These are phyloP conservation scores for Microthyrium microscopicum DNA, from an alignment of 2,329 filamentous ascomycete genomes.

Conservation along the genomic window DNA sequence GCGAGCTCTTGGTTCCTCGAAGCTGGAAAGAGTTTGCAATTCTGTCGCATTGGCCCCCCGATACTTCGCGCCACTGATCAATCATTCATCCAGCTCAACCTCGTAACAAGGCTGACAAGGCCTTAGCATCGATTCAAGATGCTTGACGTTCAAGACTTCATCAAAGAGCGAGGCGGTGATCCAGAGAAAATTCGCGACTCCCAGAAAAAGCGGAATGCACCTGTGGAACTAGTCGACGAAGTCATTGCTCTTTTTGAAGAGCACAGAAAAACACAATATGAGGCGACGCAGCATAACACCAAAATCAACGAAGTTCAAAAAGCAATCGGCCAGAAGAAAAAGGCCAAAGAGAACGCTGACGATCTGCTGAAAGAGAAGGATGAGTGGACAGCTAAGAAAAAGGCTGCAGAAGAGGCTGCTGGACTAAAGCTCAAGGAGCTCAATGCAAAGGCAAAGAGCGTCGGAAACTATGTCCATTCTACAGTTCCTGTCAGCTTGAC, in stretches of 20 bases:
- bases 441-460: slow-evolving; percentile 61
- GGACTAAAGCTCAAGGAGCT: slow-evolving; percentile 58
- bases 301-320: slow-evolving; percentile 84
- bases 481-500: slow-evolving; percentile 70
- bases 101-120: no score
- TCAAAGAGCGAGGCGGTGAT: slow-evolving; percentile 71
- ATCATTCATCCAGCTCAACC: no score
- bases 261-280: slow-evolving; percentile 62
- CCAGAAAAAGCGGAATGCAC: slow-evolving; percentile 65
- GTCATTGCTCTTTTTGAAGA: slow-evolving; percentile 77
- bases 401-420: slow-evolving; percentile 57
- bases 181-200: slow-evolving; percentile 84
- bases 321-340: slow-evolving; percentile 81
- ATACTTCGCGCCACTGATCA: no score
- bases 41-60: no score
- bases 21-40: no score
- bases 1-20: no score
- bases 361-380: slow-evolving; percentile 66
- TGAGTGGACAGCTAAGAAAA: slow-evolving; percentile 66
- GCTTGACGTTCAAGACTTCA: slow-evolving; percentile 34
- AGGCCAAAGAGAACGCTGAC: slow-evolving; percentile 78
- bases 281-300: slow-evolving; percentile 61
- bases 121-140: slow-evolving; percentile 14
- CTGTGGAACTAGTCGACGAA: slow-evolving; percentile 75
- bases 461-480: slow-evolving; percentile 85